Conservation (phyloP, 148 eudicot species). For the Rhododendron molle region DNA sequence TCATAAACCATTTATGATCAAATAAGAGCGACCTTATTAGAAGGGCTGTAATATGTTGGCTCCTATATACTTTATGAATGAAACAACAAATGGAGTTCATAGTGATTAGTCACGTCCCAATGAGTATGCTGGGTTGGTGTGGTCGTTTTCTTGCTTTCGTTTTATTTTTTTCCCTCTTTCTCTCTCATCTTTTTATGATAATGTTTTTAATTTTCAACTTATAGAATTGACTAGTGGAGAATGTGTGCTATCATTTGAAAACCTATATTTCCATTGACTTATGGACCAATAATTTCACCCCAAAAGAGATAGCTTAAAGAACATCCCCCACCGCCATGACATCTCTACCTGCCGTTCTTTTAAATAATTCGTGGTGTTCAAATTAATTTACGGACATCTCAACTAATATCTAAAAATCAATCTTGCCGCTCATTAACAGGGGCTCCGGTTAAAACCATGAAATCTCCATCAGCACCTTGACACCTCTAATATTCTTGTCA, state of each 20-base stretch:
- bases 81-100: neutral
- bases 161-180: neutral
- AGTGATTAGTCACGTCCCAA: neutral
- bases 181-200: too few relatives aligned
- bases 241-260: neutral
- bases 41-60: too few relatives aligned
- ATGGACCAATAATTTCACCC: neutral
- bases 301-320: neutral
- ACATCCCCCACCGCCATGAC: neutral
- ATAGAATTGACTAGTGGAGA: neutral
- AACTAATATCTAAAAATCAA: neutral
- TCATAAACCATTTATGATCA: too few relatives aligned
- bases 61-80: neutral
- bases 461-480: neutral
- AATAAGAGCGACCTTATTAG: too few relatives aligned
- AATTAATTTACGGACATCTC: neutral
- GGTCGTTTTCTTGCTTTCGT: neutral
- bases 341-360: neutral
- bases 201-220: neutral
- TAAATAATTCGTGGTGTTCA: neutral
- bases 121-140: neutral
- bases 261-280: constrained; percentile 7
- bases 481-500: neutral
- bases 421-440: neutral
- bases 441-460: neutral